Conservation (phyloP, 1,139 yeast species). For the Suhomyces wounanorum region DNA sequence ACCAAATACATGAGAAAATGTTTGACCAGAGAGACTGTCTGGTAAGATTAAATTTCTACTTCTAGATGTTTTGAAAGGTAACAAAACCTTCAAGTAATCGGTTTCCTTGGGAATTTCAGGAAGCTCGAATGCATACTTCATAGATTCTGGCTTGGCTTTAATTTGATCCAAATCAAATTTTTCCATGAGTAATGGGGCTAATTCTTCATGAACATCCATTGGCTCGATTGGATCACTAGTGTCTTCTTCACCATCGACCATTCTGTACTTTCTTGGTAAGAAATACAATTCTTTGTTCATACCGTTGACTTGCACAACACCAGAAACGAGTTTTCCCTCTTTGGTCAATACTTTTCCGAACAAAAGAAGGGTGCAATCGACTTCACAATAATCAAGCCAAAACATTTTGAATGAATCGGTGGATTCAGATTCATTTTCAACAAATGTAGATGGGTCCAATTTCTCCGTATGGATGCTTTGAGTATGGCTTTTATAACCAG, state of each 20-base stretch:
- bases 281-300: constrained; percentile 73
- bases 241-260: constrained; percentile 31
- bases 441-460: constrained; percentile 44
- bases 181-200: constrained; percentile 62
- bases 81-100: constrained; percentile 74
- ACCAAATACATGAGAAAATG: constrained; percentile 83
- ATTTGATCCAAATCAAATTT: constrained; percentile 63
- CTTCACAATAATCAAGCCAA: constrained; percentile 90
- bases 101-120: constrained; percentile 78
- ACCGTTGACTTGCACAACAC: constrained; percentile 75
- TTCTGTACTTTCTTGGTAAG: constrained; percentile 58
- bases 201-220: constrained; percentile 76
- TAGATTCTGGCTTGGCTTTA: constrained; percentile 69
- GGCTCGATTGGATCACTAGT: constrained; percentile 43
- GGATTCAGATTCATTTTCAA: constrained; percentile 34
- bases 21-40: constrained; percentile 67
- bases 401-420: constrained; percentile 64
- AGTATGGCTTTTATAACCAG: constrained; percentile 18
- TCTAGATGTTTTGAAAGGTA: constrained; percentile 69
- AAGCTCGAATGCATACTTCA: constrained; percentile 87
- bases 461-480: constrained; percentile 42
- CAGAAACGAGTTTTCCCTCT: constrained; percentile 65
- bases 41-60: constrained; percentile 55
- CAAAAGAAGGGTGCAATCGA: constrained; percentile 66
- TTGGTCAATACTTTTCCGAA: constrained; percentile 77